phyloP scores from a whole-genome alignment of 129 eudicot species.

The Sambucus nigra region DNA sequence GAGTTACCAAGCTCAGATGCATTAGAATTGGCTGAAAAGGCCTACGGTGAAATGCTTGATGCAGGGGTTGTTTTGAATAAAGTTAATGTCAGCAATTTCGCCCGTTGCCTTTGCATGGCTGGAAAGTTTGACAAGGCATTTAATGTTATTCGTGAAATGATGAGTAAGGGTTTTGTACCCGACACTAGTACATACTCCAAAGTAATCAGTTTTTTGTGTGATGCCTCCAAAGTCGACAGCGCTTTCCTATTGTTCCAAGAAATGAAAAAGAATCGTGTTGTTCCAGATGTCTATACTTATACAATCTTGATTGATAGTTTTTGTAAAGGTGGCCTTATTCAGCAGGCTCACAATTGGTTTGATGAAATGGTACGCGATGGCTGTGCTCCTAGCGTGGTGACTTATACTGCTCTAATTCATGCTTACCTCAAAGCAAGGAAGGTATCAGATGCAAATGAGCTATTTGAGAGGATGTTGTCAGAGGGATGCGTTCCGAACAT shows the following conservation, averaged over 20 bases:
- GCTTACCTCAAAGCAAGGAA: slow-evolving; percentile 76
- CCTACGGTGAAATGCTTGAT: slow-evolving; percentile 64
- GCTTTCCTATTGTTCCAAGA: slow-evolving; percentile 65
- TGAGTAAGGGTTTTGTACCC: slow-evolving; percentile 77
- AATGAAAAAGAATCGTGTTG: slow-evolving; percentile 62
- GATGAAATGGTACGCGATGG: slow-evolving; percentile 71
- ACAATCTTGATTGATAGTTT: slow-evolving; percentile 81
- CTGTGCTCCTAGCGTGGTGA: slow-evolving; percentile 80
- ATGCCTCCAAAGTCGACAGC: slow-evolving; percentile 58
- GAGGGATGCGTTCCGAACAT: slow-evolving; percentile 67
- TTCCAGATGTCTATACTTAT: slow-evolving; percentile 85
- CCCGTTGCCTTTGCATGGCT: slow-evolving; percentile 69
- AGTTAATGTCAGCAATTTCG: slow-evolving; percentile 58
- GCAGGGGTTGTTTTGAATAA: slow-evolving; percentile 56
- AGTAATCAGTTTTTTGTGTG: slow-evolving; percentile 67
- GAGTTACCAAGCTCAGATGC: slow-evolving; percentile 39
- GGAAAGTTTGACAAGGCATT: slow-evolving; percentile 78
- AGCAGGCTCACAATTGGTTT: slow-evolving; percentile 72
- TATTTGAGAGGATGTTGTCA: slow-evolving; percentile 69
- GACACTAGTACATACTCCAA: slow-evolving; percentile 68
- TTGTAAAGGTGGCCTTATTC: slow-evolving; percentile 79
- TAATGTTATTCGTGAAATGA: slow-evolving; percentile 67
- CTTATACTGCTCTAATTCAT: slow-evolving; percentile 85
- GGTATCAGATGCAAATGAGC: slow-evolving; percentile 48
- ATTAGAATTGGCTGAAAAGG: slow-evolving; percentile 67